A percentile compares a stretch with the other conserved stretches of the same genome.
phyloP scores from a whole-genome alignment of 805 yeast genomes.

The Saccharomycopsis capsularis region DNA sequence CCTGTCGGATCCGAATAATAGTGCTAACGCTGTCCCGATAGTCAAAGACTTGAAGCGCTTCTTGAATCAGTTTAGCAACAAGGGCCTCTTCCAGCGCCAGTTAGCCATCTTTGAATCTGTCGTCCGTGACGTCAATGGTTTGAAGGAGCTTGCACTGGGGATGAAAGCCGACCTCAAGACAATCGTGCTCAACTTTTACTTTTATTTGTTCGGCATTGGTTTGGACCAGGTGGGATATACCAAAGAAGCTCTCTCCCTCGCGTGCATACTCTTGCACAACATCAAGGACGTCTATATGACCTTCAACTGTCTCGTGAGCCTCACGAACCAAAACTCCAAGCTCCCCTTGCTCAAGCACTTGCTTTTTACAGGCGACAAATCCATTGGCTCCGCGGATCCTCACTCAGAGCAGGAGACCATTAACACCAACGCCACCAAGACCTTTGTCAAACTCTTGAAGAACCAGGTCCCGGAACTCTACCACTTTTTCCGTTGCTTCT shows the following conservation, averaged over 20 bases:
- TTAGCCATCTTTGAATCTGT: slow-evolving; percentile 10
- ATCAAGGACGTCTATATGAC: slow-evolving; percentile 16
- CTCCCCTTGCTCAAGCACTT: slow-evolving; percentile 11
- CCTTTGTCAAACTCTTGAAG: slow-evolving; percentile 14
- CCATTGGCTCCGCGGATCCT: not conserved
- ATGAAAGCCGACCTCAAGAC: slow-evolving; percentile 7
- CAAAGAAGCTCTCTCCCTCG: slow-evolving; percentile 11
- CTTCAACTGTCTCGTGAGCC: slow-evolving; percentile 16
- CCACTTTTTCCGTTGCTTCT: not conserved
- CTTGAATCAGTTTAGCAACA: slow-evolving; percentile 10
- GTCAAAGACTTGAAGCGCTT: slow-evolving; percentile 13
- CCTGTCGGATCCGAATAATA: not conserved
- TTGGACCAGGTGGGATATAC: slow-evolving; percentile 4
- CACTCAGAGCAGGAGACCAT: slow-evolving; percentile 13
- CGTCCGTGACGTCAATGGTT: slow-evolving; percentile 2
- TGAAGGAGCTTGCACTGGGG: not conserved
- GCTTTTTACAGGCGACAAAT: slow-evolving; percentile 1
- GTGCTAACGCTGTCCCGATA: not conserved
- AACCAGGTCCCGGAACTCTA: slow-evolving; percentile 12
- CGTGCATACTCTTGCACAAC: slow-evolving; percentile 11
- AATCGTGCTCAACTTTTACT: slow-evolving; percentile 16
- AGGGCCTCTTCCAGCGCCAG: slow-evolving; percentile 11
- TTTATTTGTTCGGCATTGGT: slow-evolving; percentile 18
- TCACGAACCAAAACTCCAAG: slow-evolving; percentile 12
- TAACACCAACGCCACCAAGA: slow-evolving; percentile 11